phyloP scores from a whole-genome alignment of 257 asterid species.

The Rauvolfia tetraphylla region DNA sequence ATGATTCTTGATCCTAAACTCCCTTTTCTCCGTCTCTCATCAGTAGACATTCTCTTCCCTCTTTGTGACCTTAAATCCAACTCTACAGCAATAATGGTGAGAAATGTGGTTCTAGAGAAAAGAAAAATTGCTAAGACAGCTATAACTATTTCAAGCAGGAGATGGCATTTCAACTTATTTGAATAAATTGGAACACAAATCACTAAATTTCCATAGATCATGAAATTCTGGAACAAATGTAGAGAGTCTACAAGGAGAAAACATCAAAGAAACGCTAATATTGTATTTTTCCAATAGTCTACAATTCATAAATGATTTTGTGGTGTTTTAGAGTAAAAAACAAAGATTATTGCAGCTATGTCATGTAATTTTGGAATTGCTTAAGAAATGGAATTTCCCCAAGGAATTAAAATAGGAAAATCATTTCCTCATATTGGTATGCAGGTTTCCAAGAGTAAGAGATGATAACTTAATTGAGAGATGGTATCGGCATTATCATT shows the following conservation, averaged over 20 bases:
- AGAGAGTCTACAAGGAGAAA: neutral
- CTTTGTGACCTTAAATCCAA: neutral
- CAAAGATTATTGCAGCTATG: neutral
- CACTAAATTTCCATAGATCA: neutral
- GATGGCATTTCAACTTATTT: neutral
- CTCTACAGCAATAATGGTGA: neutral
- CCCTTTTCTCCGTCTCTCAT: neutral
- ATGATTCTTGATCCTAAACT: neutral
- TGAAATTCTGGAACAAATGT: neutral
- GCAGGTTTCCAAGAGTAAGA: too few species aligned
- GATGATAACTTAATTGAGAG: neutral
- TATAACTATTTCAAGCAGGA: neutral
- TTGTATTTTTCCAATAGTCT: neutral
- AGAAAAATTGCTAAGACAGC: neutral
- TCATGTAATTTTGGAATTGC: neutral
- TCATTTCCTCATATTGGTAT: too few species aligned
- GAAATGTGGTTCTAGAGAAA: neutral
- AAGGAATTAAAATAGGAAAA: neutral
- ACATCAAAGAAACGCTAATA: neutral
- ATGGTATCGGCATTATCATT: neutral
- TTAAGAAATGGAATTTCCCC: too few species aligned
- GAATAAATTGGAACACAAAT: neutral
- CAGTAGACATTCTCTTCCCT: neutral
- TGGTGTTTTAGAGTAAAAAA: neutral
- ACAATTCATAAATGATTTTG: neutral